phyloP scores from a whole-genome alignment of 2,329 filamentous ascomycete genomes.

The Fusarium sublunatum region DNA sequence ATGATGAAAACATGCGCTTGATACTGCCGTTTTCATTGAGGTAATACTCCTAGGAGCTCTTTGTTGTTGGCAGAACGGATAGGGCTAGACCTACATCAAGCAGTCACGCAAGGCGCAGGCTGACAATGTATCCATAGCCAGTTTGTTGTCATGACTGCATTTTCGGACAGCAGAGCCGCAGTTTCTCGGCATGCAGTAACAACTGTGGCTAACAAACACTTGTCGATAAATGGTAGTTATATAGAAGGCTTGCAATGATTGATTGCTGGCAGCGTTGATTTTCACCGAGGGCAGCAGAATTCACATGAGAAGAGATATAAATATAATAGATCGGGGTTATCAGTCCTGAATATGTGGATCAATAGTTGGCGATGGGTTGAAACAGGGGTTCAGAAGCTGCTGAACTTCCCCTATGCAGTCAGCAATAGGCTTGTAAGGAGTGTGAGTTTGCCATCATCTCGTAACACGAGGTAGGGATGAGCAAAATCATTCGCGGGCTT shows the following conservation, averaged over 20 bases:
- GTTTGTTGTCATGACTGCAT: background rate
- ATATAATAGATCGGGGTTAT: too few relatives aligned
- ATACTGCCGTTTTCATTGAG: background rate
- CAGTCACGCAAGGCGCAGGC: background rate
- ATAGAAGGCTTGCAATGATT: background rate
- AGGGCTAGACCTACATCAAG: background rate
- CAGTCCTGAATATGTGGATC: slow-evolving; percentile 3
- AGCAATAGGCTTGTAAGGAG: slow-evolving; percentile 17
- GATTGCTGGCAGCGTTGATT: slow-evolving; percentile 6
- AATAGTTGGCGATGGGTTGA: background rate
- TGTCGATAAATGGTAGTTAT: slow-evolving; percentile 9
- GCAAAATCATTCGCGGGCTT: slow-evolving; percentile 7
- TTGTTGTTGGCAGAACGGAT: background rate
- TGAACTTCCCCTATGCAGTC: slow-evolving; percentile 3
- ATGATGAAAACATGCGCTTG: background rate
- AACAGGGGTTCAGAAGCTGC: slow-evolving; percentile 13
- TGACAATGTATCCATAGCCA: slow-evolving; percentile 4
- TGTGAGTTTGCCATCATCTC: background rate
- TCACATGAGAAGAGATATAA: too few relatives aligned
- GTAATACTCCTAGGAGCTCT: background rate
- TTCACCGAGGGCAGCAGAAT: background rate
- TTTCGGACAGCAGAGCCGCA: background rate
- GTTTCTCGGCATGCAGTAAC: background rate
- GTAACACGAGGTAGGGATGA: slow-evolving; percentile 1
- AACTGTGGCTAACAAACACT: slow-evolving; percentile 15